phyloP scores from a whole-genome alignment of 768 basidiomycete species.

The Macrolepiota dolichaula region DNA sequence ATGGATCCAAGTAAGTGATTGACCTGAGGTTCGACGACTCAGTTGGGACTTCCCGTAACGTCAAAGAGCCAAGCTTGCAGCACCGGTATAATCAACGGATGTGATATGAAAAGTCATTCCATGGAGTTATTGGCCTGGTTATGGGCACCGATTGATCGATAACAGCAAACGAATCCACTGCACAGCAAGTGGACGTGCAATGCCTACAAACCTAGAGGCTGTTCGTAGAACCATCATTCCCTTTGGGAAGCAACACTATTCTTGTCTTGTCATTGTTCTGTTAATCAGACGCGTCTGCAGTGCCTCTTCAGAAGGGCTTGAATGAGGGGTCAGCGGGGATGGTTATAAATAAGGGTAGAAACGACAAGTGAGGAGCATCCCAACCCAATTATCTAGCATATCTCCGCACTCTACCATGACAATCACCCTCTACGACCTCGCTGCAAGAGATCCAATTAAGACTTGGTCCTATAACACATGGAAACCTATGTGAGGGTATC shows the following conservation, averaged over 20 bases:
- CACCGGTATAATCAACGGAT: not conserved
- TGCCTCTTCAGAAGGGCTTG: too few relatives aligned
- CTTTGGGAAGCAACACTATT: not conserved
- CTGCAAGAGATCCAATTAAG: conserved; percentile 18
- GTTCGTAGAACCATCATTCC: not conserved
- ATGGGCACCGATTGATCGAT: not conserved
- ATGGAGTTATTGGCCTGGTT: not conserved
- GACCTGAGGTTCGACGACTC: not conserved
- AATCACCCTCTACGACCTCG: conserved; percentile 35
- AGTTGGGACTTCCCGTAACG: not conserved
- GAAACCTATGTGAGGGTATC: conserved; percentile 23
- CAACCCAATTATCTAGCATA: too few relatives aligned
- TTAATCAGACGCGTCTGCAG: not conserved
- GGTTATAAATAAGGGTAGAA: not conserved
- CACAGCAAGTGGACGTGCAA: not conserved
- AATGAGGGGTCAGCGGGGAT: not conserved
- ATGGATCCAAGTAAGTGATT: not conserved
- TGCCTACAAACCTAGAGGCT: not conserved
- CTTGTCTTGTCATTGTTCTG: not conserved
- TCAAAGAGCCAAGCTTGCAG: not conserved
- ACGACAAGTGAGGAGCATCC: not conserved
- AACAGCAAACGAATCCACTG: not conserved
- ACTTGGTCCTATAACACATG: conserved; percentile 31
- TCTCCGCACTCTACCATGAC: conserved; percentile 12
- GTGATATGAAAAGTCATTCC: not conserved